A percentile compares a stretch with the other conserved stretches of the same genome.
phyloP scores from a whole-genome alignment of 2,329 filamentous ascomycete species.

The Aspergillus udagawae region DNA sequence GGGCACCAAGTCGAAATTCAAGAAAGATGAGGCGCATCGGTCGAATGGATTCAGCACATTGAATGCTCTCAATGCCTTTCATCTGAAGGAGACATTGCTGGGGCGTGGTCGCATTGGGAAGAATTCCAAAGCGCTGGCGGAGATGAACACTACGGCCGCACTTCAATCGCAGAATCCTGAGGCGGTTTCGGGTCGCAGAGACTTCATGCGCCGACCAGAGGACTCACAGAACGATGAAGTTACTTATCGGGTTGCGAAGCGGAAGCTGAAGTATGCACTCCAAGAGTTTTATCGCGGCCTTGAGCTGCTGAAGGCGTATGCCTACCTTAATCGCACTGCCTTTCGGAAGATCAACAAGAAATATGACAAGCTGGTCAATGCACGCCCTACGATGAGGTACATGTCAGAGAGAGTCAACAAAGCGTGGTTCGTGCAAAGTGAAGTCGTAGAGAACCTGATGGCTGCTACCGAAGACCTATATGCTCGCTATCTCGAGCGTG shows the following conservation, averaged over 20 bases:
- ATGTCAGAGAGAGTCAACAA: slow-evolving; percentile 89
- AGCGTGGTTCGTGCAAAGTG: slow-evolving; percentile 87
- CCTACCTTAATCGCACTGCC: slow-evolving; percentile 82
- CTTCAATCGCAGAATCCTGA: slow-evolving; percentile 28
- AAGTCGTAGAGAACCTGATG: slow-evolving; percentile 76
- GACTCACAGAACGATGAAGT: slow-evolving; percentile 54
- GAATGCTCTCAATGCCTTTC: slow-evolving; percentile 19
- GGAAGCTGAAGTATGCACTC: slow-evolving; percentile 84
- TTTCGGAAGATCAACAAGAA: slow-evolving; percentile 99
- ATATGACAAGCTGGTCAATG: slow-evolving; percentile 86
- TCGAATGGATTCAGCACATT: slow-evolving; percentile 18
- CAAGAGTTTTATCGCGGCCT: slow-evolving; percentile 91
- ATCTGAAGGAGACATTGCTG: slow-evolving; percentile 40
- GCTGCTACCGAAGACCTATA: slow-evolving; percentile 84
- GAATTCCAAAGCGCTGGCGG: slow-evolving; percentile 49
- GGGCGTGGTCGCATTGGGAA: slow-evolving; percentile 51
- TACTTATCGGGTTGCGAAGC: slow-evolving; percentile 80
- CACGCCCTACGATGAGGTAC: slow-evolving; percentile 72
- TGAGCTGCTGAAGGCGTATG: slow-evolving; percentile 88
- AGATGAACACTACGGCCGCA: slow-evolving; percentile 39
- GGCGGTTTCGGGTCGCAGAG: slow-evolving; percentile 35
- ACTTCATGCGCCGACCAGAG: slow-evolving; percentile 46
- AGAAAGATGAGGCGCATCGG: slow-evolving; percentile 16
- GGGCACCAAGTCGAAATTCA: slow-evolving; percentile 35
- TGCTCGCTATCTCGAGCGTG: slow-evolving; percentile 87